Conservation (phyloP, 441 rosid genomes). For the Biscutella laevigata region DNA sequence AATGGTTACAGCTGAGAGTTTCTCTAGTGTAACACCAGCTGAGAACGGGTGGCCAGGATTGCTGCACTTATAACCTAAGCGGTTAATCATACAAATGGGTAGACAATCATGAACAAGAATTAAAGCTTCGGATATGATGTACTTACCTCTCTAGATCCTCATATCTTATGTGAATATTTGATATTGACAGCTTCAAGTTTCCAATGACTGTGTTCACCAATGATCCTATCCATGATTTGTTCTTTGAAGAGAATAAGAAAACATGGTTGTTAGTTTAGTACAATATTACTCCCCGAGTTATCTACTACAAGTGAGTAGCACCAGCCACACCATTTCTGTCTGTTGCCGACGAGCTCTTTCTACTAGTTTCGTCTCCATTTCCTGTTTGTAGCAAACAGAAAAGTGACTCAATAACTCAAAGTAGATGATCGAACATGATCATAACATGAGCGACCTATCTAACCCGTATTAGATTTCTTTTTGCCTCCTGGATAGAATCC, state of each 20-base stretch:
- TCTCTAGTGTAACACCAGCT: conserved; percentile 82
- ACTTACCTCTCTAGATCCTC: conserved; percentile 93
- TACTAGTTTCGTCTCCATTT: conserved; percentile 81
- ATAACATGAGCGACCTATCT: conserved; percentile 29
- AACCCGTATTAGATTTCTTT: conserved; percentile 78
- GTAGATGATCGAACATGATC: conserved; percentile 18
- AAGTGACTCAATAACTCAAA: conserved; percentile 14
- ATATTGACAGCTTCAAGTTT: conserved; percentile 93
- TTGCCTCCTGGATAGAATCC: conserved; percentile 89
- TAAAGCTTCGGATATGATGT: neutral
- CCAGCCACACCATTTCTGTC: conserved; percentile 76
- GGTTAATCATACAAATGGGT: conserved; percentile 7
- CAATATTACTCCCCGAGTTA: conserved; percentile 5
- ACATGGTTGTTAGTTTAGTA: conserved; percentile 22
- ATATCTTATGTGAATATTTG: conserved; percentile 96
- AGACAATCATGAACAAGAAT: conserved; percentile 18
- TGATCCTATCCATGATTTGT: conserved; percentile 94
- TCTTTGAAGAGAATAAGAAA: conserved; percentile 45
- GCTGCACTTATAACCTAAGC: conserved; percentile 40
- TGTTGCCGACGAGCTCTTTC: conserved; percentile 61
- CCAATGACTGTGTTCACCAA: conserved; percentile 88
- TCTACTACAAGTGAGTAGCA: conserved; percentile 19
- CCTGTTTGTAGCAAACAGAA: conserved; percentile 41
- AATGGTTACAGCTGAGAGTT: conserved; percentile 85
- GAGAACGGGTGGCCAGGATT: conserved; percentile 91